Evolutionary conservation across 2,329 filamentous ascomycete genomes (phyloP).

Genomic region (Pseudogymnoascus sp.): DNA sequence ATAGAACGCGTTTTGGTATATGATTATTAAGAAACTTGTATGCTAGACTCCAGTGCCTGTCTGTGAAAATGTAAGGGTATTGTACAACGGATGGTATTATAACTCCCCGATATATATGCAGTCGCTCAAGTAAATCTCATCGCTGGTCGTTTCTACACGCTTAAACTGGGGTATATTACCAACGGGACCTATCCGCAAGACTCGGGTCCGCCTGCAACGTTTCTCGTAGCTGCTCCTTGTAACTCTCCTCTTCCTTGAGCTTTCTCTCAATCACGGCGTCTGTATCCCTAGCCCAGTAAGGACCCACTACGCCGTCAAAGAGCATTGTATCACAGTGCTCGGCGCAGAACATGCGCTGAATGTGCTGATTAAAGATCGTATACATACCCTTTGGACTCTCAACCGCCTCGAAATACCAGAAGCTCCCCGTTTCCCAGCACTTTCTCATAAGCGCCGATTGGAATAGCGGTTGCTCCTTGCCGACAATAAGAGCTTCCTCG

Average conservation of each 20-base stretch:
- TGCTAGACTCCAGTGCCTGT: background rate
- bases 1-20: background rate
- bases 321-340: constrained; percentile 9
- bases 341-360: constrained; percentile 19
- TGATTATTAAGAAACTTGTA: background rate
- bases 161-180: no score
- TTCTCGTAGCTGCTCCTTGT: no score
- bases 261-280: constrained; percentile 5
- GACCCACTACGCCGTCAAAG: constrained; percentile 13
- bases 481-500: constrained; percentile 16
- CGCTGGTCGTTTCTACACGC: no score
- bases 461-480: background rate
- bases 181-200: no score
- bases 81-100: background rate
- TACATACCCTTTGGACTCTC: constrained; percentile 21
- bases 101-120: background rate
- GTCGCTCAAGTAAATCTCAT: no score
- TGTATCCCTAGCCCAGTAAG: constrained; percentile 14
- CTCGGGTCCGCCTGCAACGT: no score
- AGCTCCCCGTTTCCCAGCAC: constrained; percentile 21
- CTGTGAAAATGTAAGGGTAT: background rate
- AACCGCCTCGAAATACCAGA: constrained; percentile 24
- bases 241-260: constrained; percentile 12
- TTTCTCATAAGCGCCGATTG: constrained; percentile 19
- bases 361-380: constrained; percentile 20